Evolutionary conservation across 352 stramenopile species (phyloP).

Genomic region (Lagenidium giganteum): DNA sequence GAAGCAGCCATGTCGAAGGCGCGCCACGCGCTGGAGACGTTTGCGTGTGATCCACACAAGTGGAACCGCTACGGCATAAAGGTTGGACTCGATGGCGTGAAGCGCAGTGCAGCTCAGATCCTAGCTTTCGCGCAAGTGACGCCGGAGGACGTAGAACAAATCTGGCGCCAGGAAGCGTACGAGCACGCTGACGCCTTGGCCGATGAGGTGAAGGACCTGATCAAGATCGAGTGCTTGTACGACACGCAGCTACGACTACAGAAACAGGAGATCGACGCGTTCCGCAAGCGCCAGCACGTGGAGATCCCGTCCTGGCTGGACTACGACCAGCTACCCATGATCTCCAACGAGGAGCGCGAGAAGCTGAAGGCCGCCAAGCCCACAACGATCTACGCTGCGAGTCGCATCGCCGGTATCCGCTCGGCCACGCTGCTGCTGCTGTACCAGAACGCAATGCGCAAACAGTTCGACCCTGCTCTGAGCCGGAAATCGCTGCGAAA

Average conservation of each 20-base stretch:
- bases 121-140: conserved; percentile 54
- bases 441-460: conserved; percentile 51
- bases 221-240: conserved; percentile 89
- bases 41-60: conserved; percentile 61
- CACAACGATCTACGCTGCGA: conserved; percentile 91
- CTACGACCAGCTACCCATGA: conserved; percentile 88
- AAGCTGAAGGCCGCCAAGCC: conserved; percentile 84
- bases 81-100: conserved; percentile 59
- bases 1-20: conserved; percentile 62
- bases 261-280: conserved; percentile 94
- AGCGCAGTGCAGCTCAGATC: conserved; percentile 63
- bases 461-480: conserved; percentile 10
- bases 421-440: conserved; percentile 63
- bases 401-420: conserved; percentile 87
- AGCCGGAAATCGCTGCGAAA: too few relatives aligned
- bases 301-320: conserved; percentile 89
- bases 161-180: conserved; percentile 38
- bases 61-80: conserved; percentile 74
- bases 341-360: conserved; percentile 93
- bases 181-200: conserved; percentile 33
- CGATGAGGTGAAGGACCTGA: conserved; percentile 26
- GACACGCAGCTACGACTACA: conserved; percentile 89
- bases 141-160: conserved; percentile 34
- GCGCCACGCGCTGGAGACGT: conserved; percentile 39
- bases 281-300: conserved; percentile 88